Evolutionary conservation across 2,329 filamentous ascomycete species (phyloP).

Genomic region (Exophiala sp.): DNA sequence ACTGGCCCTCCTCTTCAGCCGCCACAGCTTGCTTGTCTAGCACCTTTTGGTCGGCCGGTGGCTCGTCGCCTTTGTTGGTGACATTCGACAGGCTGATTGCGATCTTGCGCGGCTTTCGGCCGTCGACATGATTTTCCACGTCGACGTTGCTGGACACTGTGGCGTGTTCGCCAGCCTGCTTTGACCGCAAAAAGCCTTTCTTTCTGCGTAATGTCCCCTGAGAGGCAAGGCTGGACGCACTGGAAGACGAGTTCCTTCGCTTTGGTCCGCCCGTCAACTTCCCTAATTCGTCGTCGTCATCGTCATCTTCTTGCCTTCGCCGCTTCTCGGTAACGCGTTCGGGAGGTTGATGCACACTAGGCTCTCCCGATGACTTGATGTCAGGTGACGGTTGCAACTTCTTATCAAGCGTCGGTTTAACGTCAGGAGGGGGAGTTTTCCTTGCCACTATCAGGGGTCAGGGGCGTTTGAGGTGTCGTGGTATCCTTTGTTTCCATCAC

Average conservation of each 20-base stretch:
- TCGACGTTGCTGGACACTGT: constrained; percentile 14
- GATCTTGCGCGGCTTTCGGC: constrained; percentile 25
- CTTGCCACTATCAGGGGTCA: constrained; percentile 30
- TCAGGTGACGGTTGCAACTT: constrained; percentile 30
- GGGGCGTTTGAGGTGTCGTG: constrained; percentile 20
- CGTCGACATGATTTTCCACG: constrained; percentile 20
- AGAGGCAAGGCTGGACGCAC: constrained; percentile 29
- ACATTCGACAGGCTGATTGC: constrained; percentile 26
- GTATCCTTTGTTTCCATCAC: constrained; percentile 51
- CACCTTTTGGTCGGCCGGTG: constrained; percentile 9
- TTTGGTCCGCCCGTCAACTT: constrained; percentile 60
- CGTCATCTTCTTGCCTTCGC: constrained; percentile 69
- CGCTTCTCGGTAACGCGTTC: constrained; percentile 84
- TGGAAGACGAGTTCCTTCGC: constrained; percentile 40
- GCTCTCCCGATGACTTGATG: constrained; percentile 34
- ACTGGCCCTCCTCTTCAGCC: constrained; percentile 13
- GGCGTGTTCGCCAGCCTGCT: constrained; percentile 19
- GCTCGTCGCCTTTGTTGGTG: constrained; percentile 19
- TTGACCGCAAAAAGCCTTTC: constrained; percentile 26
- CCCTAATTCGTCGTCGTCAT: constrained; percentile 86
- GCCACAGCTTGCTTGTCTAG: constrained; percentile 9
- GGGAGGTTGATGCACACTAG: constrained; percentile 47
- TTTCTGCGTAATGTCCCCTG: constrained; percentile 23
- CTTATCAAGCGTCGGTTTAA: constrained; percentile 28
- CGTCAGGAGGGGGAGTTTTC: constrained; percentile 27